Base-by-base conservation (phyloP, 164 flowering plant species). In the Chloranthus sessilifolius region DNA sequence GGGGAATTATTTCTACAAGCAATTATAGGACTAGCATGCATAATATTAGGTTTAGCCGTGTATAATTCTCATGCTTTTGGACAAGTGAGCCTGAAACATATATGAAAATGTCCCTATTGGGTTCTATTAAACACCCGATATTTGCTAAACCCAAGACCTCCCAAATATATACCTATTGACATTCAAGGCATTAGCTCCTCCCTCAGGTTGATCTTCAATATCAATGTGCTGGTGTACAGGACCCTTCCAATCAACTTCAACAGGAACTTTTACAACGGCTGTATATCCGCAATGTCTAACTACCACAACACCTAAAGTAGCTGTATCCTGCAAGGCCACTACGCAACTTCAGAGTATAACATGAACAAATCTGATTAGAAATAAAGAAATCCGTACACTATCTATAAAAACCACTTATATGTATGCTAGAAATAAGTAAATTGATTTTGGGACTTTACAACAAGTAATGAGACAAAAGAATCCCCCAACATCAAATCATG, bases 161-260 rank as follows among this genome's bases (percentile, higher is more conserved):
- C 39, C 30, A 36, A 24, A 27, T 16, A 56, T 80, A 37, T 35
- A 85, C 98, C 98, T 82, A 47, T 86, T 86, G 12, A 84, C 76
- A 55, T 87, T 90, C 72, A 90, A 72, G 22, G 98, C 95, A 75
- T 81, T 84, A 45, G 91, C 94, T 51, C 95, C 98, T 55, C 98
- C 95, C 37, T 84, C 87, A 29, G 87, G 80, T 26, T 84, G 94
- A 59, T 90, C 94, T 50, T 75, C 87, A 41, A 86, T 71, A 36
- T 82, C 79, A 74, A 84, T 66, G 60, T 80, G 86, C 57, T 64
- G 62, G 5, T 78, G 76, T 47, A 68, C 49, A 63, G 72, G 52
- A 4, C 74, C 79, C 51, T 75, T 70, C 80, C 73, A 73, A 36
- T 75, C 56, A n/a, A 65, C 68, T 36, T 72, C 87, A 34, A 74